Base-by-base conservation (phyloP, 1,284 basidiomycete species). In the Microbotryum scabiosae region DNA sequence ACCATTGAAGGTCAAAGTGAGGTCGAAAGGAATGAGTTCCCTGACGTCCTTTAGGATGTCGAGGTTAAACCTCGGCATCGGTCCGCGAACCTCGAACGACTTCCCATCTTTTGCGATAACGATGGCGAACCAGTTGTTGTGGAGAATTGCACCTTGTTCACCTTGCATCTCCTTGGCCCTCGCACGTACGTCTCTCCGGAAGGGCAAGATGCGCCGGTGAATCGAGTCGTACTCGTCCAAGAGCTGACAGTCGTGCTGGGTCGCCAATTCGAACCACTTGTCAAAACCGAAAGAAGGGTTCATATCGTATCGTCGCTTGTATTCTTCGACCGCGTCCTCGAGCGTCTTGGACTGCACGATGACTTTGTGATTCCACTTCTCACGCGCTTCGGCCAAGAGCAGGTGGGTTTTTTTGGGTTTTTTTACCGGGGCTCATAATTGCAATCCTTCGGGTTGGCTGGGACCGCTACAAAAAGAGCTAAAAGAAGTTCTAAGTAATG, bases 211-310 rank as follows among this genome's bases (percentile, higher is more conserved):
- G 10, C 52, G 54, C 43, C 54, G 36, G n/a, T 61, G 47, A 43
- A 67, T 65, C 14, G 57, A 55, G 51, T 67, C 66, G 57, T 69
- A 69, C 36, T 67, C 67, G 54, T 69, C 67, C 10, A 60, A 55
- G 48, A 65, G 51, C 12, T 63, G 57, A 7, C 65, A 54, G 16
- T 56, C 46, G 43, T 68, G 28, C 32, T 58, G 50, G 4, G 26
- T 56, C 16, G 54, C 59, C 47, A 54, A 67, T 10, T 25, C 44
- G 49, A 51, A 69, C 66, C 68, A 67, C 9, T 44, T n/a, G 16
- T 62, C 57, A 30, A 68, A 70, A 8, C 68, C 68, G 30, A 25
- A 47, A 3, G 67, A 65, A 5, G 67, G 67, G 2, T 25, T 44
- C 10, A 62, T 51, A 1, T 49, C 48, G 32, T 69, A 61, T 20